Percentiles rank a stretch among this genome's conserved stretches.
Conservation (phyloP, 768 basidiomycete species). For the Naganishia antarctica region DNA sequence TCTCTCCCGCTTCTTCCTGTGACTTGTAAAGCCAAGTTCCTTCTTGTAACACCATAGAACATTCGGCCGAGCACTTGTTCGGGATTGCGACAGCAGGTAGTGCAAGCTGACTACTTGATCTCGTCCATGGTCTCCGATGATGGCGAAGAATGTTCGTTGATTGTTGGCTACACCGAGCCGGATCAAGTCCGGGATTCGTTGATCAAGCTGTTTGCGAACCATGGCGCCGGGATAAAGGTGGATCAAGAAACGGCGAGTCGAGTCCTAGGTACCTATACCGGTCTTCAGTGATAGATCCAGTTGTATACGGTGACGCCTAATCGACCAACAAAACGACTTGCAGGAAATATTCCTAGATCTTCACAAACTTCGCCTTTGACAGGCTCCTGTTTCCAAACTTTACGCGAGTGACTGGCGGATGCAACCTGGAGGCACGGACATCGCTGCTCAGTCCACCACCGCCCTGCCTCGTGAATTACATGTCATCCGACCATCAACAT, state of each 20-base stretch:
- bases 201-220: constrained; percentile 63
- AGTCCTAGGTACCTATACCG: too few species aligned
- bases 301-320: too few species aligned
- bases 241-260: too few species aligned
- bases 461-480: not conserved
- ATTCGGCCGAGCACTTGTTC: constrained; percentile 79
- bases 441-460: not conserved
- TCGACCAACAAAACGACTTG: too few species aligned
- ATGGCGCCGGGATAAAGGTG: too few species aligned
- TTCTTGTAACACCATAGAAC: constrained; percentile 99
- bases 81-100: constrained; percentile 84
- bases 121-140: constrained; percentile 88
- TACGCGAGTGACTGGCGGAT: not conserved
- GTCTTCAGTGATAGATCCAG: too few species aligned
- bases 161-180: constrained; percentile 89
- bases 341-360: not conserved
- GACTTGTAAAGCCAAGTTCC: constrained; percentile 92
- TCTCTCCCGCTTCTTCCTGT: constrained; percentile 92
- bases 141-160: constrained; percentile 88
- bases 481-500: not conserved
- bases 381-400: not conserved
- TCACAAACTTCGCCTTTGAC: not conserved
- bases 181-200: constrained; percentile 85
- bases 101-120: constrained; percentile 96
- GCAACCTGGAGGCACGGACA: not conserved